Evolutionary conservation across 179 eudicot genomes (phyloP), one percentile per base, ranked within the genome.

Genomic region (Beta macrorhiza): DNA sequence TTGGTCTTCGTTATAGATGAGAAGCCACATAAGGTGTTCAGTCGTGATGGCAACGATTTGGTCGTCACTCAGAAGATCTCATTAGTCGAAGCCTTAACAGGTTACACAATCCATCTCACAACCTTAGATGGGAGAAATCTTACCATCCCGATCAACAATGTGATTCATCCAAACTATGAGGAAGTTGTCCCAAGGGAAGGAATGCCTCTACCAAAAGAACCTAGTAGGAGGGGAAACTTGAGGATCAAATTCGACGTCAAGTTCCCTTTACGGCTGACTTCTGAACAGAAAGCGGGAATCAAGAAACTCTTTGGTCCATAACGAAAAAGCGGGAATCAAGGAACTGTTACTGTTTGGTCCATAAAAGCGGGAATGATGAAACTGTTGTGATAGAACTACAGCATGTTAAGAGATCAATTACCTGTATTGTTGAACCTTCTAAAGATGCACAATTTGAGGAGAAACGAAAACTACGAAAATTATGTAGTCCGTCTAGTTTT

Each of bases 161-260:
- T 93, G 63, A 93, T 89, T 15, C 81, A 81, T 86, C 95, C 95
- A 3, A 85, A 32, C 32, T 88, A 90, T 19, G 95, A 93, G 82
- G 93, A 92, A 82, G 87, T 92, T 17, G 89, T 93, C 44, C 87
- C 81, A 9, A 82, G 84, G 55, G 97, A 92, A 85, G 97, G 97
- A 32, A 93, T 93, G 97, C 95, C 95, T 0, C 56, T 92, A 20
- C 87, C 95, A 0, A 93, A 93, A 83, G 97, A 93, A 16, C 93
- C 93, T 1, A 82, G 87, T 0, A 89, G 63, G 87, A 88, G 75
- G 67, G 97, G 97, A 56, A 89, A 92, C 71, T 69, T 93, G 84
- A 89, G 90, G 84, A 87, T 93, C 83, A 93, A 93, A 53, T 93
- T 93, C 22, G 85, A 90, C 78, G 81, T 90, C 77, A 92, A 87